Base-by-base conservation (phyloP, 192 early-diverging fungal species). In the Umbelopsis ramanniana region DNA sequence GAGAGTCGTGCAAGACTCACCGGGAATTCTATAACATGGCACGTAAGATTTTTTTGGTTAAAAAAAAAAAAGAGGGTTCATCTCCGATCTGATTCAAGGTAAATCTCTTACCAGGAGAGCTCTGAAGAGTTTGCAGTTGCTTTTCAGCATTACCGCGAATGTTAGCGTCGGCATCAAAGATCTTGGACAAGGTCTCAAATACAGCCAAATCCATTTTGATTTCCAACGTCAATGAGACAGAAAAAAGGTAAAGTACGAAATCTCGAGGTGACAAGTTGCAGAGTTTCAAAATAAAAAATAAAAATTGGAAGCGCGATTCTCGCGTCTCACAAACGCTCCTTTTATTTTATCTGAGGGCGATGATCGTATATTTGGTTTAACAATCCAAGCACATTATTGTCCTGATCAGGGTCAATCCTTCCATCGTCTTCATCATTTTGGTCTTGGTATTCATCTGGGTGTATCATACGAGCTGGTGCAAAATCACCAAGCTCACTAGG, bases 121-220 rank as follows among this genome's bases (percentile, higher is more conserved):
- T 74, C 63, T 86, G 81, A 26, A 96, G 82, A 53, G 89, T 90
- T 76, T 89, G 90, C 37, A 93, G 81, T 33, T 78, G 80, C 53
- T 81, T 71, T 78, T 96, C 94, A 33, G 93, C 91, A 48, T 86
- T 75, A 50, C 83, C 77, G 21, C 93, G 90, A 38, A 83, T 80
- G 52, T 86, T 85, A 21, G 84, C 73, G 67, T 94, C 91, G 0
- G 87, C 82, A 40, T 90, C 88, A 60, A 94, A 83, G 22, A 89
- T 89, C 46, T 85, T 84, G 75, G 90, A 83, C 22, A 96, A 81
- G 7, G 86, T 87, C 72, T 90, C 88, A 66, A 90, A 93, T 29
- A 93, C 87, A 21, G 84, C 81, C 79, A 85, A 87, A 70, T 94
- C 93, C 93, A 95, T 93, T 46, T 45, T 43, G 21, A 54, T 52